Percentiles rank a stretch among this genome's conserved stretches.
phyloP scores from a whole-genome alignment of 1,284 basidiomycete genomes.

The Gastroboletus turbinatus region DNA sequence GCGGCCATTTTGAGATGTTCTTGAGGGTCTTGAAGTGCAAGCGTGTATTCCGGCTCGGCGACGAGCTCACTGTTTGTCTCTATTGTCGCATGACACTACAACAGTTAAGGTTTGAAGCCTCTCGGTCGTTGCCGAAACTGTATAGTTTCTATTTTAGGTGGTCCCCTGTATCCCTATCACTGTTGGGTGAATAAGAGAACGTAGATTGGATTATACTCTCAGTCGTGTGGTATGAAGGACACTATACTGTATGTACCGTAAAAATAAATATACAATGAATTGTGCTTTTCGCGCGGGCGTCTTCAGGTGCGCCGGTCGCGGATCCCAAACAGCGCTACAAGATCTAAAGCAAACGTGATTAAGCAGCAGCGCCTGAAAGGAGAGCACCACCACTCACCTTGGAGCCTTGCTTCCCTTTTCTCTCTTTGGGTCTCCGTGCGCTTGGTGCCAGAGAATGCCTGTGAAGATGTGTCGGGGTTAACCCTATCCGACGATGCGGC shows the following conservation, averaged over 20 bases:
- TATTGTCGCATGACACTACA: conserved; percentile 15
- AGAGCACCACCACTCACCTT: conserved; percentile 48
- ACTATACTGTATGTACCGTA: conserved; percentile 16
- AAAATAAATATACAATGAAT: neutral
- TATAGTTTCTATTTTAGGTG: conserved; percentile 25
- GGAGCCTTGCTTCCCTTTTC: conserved; percentile 70
- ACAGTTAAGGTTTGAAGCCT: conserved; percentile 28
- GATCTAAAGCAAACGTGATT: conserved; percentile 36
- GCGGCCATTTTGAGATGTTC: conserved; percentile 51
- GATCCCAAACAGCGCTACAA: conserved; percentile 59
- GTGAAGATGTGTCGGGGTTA: conserved; percentile 5
- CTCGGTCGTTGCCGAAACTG: conserved; percentile 30
- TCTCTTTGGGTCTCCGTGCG: conserved; percentile 66
- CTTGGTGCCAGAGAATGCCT: conserved; percentile 81
- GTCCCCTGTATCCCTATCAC: neutral
- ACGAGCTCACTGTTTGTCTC: conserved; percentile 27
- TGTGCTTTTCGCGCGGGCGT: neutral
- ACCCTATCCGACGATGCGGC: neutral
- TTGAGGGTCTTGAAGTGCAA: conserved; percentile 34
- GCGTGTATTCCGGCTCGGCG: conserved; percentile 14
- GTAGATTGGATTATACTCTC: neutral
- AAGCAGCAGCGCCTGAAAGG: neutral
- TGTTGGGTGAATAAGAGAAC: neutral
- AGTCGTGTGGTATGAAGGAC: neutral
- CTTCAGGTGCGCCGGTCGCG: conserved; percentile 15